Base-by-base conservation (phyloP, 108 stramenopile species). In the Conticribra guillardii region DNA sequence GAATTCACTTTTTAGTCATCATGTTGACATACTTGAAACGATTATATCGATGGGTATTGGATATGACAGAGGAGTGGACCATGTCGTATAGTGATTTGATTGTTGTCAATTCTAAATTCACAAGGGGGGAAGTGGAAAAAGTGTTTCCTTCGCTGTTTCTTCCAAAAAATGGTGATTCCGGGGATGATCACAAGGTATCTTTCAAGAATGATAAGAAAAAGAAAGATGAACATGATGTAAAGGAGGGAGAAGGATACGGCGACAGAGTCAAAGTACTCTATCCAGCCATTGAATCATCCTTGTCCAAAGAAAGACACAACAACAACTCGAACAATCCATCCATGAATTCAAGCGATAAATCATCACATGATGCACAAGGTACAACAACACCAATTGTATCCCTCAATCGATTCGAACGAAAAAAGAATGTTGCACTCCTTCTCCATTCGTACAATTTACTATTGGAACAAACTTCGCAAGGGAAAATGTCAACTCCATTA, bases 331-430 rank as follows among this genome's bases (percentile, higher is more conserved):
- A 66, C 16, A 63, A 60, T 51, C 19, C 56, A 16, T n/a, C 50
- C 19, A 32, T 33, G 15, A 29, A 22, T 16, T 17, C 21, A 26
- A 26, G 60, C 17, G 31, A 30, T 28, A 49, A n/a, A 50, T n/a
- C 45, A 67, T 51, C 27, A 37, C 17, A 67, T 52, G 59, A 34
- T 52, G 66, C 44, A 77, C 71, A 50, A 62, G 49, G 4, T 57
- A 28, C 31, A 65, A 37, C 32, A 48, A 85, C 54, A 28, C 71
- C 75, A 15, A 85, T 94, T 69, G 87, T 96, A 18, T 71, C 95
- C 19, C 77, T 99, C 55, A 99, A 99, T 79, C 84, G 98, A 41
- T 99, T 95, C 66, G 99, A 99, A 87, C 83, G 98, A 28, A 99
- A 99, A 85, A 99, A 99, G 87, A 96, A 96, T 61, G 76, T 99